Evolutionary conservation across 805 yeast genomes (phyloP), one percentile per base, ranked within the genome.

Genomic region (Brettanomyces naardenensis): DNA sequence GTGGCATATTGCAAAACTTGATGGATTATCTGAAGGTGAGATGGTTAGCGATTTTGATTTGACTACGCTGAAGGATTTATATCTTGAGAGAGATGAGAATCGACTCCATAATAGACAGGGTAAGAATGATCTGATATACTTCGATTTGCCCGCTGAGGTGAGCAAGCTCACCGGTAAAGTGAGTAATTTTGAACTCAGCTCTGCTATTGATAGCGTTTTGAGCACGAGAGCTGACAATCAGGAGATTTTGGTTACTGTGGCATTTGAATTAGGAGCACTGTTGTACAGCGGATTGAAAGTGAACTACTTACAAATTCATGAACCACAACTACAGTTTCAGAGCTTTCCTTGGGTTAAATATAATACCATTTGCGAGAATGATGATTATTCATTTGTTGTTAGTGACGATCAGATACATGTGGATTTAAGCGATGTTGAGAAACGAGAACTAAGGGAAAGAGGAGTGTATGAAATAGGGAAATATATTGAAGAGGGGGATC

Each of bases 281-380:
- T 68, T 86, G 1, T 72, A 78, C 43, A 75, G 85, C 31, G 87
- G 87, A 0, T 57, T 83, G 27, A 76, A 75, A 46, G 69, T 83
- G 18, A 81, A 74, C 27, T 83, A 77, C 47, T 54, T 83, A 36
- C 75, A 78, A 44, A 80, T 83, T 13, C 73, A 71, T 19, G 94
- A 83, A 48, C 72, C 69, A 5, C 69, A 66, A 36, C 54, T 81
- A 51, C 75, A 83, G 5, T 56, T 55, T 31, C 64, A 62, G 39
- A 72, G 84, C 30, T 82, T 83, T 51, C 89, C 92, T 0, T 83
- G 94, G 94, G 80, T 83, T 1, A 65, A 81, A 38, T 80, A 82
- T 49, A 59, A 69, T 41, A 70, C 72, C 4, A 44, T 56, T 27
- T 71, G 64, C 20, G 28, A 41, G 6, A 38, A 44, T 18, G 53